These are phyloP conservation scores for Fagopyrum tataricum DNA, from an alignment of 148 eudicot genomes.

Conservation along the genomic window DNA sequence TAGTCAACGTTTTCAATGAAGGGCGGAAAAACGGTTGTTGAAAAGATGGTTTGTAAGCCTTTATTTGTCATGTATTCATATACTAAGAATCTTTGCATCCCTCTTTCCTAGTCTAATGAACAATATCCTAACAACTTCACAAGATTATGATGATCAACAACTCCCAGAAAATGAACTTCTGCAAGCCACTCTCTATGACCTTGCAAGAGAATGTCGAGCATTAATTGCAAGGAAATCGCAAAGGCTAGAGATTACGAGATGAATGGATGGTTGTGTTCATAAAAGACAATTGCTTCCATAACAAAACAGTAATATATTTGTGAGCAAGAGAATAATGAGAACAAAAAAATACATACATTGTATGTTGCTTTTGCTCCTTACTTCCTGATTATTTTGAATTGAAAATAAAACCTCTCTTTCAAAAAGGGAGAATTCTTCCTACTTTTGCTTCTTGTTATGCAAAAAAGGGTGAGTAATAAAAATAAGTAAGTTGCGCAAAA, in stretches of 20 bases:
- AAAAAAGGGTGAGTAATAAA: no score
- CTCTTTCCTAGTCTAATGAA: conserved; percentile 68
- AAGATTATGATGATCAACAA: conserved; percentile 18
- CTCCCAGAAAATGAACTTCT: conserved; percentile 82
- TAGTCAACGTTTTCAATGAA: conserved; percentile 67
- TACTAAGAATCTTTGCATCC: conserved; percentile 73
- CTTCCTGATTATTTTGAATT: no score
- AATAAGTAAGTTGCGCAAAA: no score
- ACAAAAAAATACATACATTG: no score
- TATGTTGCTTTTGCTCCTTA: no score
- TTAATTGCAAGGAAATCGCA: not conserved
- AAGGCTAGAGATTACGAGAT: not conserved
- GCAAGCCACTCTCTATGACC: conserved; percentile 89
- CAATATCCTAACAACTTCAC: conserved; percentile 92
- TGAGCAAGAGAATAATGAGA: no score
- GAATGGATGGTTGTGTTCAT: no score
- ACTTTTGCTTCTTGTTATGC: no score
- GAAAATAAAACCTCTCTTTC: no score
- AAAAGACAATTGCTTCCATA: no score
- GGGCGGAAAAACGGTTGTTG: conserved; percentile 32
- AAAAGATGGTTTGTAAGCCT: conserved; percentile 82
- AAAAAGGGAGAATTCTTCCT: no score
- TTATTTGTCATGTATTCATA: conserved; percentile 80
- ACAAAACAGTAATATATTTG: no score
- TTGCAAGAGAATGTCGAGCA: conserved; percentile 20